phyloP scores from a whole-genome alignment of 768 basidiomycete species.

The Ramaria rubella region DNA sequence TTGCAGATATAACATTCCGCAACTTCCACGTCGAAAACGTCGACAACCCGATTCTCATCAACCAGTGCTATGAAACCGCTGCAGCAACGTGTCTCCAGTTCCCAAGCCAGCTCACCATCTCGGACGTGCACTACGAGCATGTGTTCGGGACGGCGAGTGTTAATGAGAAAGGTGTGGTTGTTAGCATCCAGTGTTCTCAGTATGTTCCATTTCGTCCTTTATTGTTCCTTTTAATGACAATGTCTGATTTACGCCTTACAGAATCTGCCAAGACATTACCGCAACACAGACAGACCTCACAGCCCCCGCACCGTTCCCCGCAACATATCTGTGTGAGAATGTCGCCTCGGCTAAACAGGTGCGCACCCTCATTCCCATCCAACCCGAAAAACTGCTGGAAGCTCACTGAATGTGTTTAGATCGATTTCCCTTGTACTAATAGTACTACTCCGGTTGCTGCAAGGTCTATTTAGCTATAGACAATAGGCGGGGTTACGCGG shows the following conservation, averaged over 20 bases:
- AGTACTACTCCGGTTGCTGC: background rate
- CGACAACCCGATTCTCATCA: slow-evolving; percentile 54
- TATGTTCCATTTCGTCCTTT: slow-evolving; percentile 7
- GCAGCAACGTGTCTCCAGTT: slow-evolving; percentile 44
- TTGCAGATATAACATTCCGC: slow-evolving; percentile 47
- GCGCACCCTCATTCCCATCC: background rate
- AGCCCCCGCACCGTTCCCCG: slow-evolving; percentile 28
- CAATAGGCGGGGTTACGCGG: no score
- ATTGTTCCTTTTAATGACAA: background rate
- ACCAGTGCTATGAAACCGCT: slow-evolving; percentile 45
- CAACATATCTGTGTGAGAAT: slow-evolving; percentile 48
- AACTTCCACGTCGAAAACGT: slow-evolving; percentile 47
- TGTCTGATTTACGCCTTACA: background rate
- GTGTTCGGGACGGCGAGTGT: slow-evolving; percentile 54
- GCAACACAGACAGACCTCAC: slow-evolving; percentile 25
- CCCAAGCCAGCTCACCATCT: slow-evolving; percentile 49
- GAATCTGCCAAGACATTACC: slow-evolving; percentile 31
- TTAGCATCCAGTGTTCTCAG: slow-evolving; percentile 45
- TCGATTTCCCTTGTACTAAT: background rate
- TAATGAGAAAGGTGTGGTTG: slow-evolving; percentile 38
- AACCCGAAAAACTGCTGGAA: background rate
- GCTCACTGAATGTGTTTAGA: background rate
- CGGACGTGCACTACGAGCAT: slow-evolving; percentile 50
- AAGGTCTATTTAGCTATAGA: no score
- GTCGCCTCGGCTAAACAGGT: slow-evolving; percentile 39